These are phyloP conservation scores for Salvia hispanica DNA, from an alignment of 257 asterid species.

Conservation along the genomic window DNA sequence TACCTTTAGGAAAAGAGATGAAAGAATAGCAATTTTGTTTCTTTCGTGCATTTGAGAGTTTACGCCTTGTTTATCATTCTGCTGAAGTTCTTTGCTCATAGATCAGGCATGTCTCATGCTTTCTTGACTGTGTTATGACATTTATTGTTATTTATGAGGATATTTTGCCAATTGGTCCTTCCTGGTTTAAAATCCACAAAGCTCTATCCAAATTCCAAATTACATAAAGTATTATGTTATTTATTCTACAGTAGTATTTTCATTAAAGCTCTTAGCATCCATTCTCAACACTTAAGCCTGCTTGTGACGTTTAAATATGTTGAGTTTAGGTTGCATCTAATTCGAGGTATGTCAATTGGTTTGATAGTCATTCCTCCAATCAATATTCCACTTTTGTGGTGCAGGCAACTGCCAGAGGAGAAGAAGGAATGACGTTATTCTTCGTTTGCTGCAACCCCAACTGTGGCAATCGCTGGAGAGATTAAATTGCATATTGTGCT, in stretches of 20 bases:
- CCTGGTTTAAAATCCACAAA: neutral
- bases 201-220: neutral
- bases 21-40: too few species aligned
- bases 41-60: neutral
- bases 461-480: constrained; percentile 95
- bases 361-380: neutral
- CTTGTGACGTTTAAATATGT: neutral
- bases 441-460: constrained; percentile 96
- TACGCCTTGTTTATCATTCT: neutral
- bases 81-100: constrained; percentile 7
- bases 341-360: neutral
- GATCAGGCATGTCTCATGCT: neutral
- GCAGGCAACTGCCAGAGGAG: constrained; percentile 96
- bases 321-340: neutral
- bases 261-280: neutral
- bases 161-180: constrained; percentile 2
- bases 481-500: constrained; percentile 33
- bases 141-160: neutral
- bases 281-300: neutral
- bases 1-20: neutral
- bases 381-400: constrained; percentile 7
- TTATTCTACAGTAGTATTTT: neutral
- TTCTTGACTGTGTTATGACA: neutral
- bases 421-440: constrained; percentile 95
- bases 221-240: neutral